Evolutionary conservation across 768 basidiomycete genomes (phyloP).

Genomic region (Crepidotus variabilis): DNA sequence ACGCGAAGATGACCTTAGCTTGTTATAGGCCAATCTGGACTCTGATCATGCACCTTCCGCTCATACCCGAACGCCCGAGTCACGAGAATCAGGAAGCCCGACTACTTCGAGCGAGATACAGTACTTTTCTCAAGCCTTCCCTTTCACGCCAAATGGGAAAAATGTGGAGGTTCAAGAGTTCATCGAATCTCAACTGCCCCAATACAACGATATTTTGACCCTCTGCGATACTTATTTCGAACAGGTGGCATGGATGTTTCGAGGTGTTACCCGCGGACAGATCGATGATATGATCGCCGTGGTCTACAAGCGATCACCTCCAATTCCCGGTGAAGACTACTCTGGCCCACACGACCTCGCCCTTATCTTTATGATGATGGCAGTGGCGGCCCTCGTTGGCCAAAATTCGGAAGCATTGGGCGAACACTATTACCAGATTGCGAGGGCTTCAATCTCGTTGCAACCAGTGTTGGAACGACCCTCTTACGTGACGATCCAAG

Average conservation of each 20-base stretch:
- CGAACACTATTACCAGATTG: conserved; percentile 65
- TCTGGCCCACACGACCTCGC: conserved; percentile 47
- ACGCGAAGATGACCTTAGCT: conserved; percentile 19
- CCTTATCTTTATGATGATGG: conserved; percentile 52
- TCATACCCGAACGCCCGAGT: conserved; percentile 20
- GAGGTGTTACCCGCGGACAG: conserved; percentile 58
- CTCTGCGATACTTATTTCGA: conserved; percentile 65
- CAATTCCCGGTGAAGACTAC: conserved; percentile 35
- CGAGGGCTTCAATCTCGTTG: conserved; percentile 59
- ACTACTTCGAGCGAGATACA: conserved; percentile 25
- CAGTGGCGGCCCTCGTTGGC: conserved; percentile 48
- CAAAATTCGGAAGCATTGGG: conserved; percentile 36
- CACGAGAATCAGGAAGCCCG: conserved; percentile 17
- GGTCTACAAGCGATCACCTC: conserved; percentile 51
- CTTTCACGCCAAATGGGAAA: conserved; percentile 58
- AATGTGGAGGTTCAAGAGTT: conserved; percentile 42
- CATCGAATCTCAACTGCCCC: conserved; percentile 50
- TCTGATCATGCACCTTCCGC: conserved; percentile 18
- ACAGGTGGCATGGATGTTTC: conserved; percentile 58
- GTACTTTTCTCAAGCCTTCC: conserved; percentile 59
- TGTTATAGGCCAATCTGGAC: conserved; percentile 21
- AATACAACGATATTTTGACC: conserved; percentile 45
- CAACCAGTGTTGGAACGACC: conserved; percentile 73
- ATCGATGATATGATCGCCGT: conserved; percentile 62
- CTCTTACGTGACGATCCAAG: conserved; percentile 65